Conservation (phyloP, 805 yeast species). For the Sungouiozyma ichnusensis region DNA sequence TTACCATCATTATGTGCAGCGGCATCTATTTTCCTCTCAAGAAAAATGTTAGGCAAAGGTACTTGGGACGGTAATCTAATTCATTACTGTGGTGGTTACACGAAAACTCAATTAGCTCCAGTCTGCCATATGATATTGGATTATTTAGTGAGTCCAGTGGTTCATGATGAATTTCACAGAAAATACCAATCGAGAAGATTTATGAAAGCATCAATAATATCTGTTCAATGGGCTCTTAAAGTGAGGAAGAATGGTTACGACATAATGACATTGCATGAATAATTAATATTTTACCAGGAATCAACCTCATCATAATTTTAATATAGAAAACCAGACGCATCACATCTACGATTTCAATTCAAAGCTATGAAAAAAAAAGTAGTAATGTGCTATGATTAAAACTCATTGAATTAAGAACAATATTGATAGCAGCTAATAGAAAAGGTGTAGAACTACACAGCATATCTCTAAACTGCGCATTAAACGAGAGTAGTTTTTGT, state of each 20-base stretch:
- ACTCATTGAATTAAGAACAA: too few relatives aligned
- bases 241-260: constrained; percentile 31
- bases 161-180: constrained; percentile 85
- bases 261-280: constrained; percentile 31
- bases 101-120: constrained; percentile 59
- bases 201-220: constrained; percentile 72
- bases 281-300: not conserved
- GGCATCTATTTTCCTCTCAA: constrained; percentile 77
- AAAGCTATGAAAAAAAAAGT: too few relatives aligned
- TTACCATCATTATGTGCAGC: constrained; percentile 81
- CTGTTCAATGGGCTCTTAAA: constrained; percentile 76
- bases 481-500: too few relatives aligned
- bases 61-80: constrained; percentile 82
- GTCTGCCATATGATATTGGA: constrained; percentile 66
- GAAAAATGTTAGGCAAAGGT: constrained; percentile 59
- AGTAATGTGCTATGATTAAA: too few relatives aligned
- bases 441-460: too few relatives aligned
- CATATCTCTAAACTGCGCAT: too few relatives aligned
- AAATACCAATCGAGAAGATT: constrained; percentile 85
- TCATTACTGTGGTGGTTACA: constrained; percentile 87
- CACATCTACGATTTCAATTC: too few relatives aligned
- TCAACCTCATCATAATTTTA: not conserved
- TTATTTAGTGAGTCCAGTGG: constrained; percentile 68
- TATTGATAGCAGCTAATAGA: too few relatives aligned
- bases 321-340: not conserved